Base-by-base conservation (phyloP, 1,284 basidiomycete species). In the Gastroboletus turbinatus region DNA sequence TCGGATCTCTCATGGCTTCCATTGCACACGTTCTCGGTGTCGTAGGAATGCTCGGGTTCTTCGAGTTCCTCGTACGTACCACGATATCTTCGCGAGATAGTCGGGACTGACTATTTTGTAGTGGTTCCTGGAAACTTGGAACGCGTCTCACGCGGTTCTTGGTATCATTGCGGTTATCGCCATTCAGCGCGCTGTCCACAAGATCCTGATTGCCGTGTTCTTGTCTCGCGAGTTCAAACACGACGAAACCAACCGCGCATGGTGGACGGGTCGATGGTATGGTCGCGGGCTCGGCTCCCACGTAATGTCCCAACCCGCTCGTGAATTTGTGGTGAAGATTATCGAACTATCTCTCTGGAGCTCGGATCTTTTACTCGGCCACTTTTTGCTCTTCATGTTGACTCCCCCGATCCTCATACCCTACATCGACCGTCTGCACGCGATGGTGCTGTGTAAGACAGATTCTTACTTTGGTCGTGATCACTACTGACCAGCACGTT, bases 241-340 rank as follows among this genome's bases (percentile, higher is more conserved):
- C 68, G 95, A 98, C 71, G 94, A 97, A 78, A 95, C 93, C 21
- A 98, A 97, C 76, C 82, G 94, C 33, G 94, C 94, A 10, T 98
- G 94, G 94, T 98, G 95, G 95, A 96, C 94, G 40, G 94, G 95
- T 68, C 85, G 92, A 63, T 97, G 94, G 94, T 96, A 95, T 72
- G 94, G 94, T 53, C 88, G 94, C 49, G 94, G 93, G 5, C 81
- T 97, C 33, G 95, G 95, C 40, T 69, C 84, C 4, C 88, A 94
- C 72, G 92, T 87, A 43, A 89, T 95, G 82, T 94, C 92, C 19
- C 95, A 92, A 71, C 90, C 90, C 16, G 87, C 85, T 13, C 90
- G 95, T 73, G 92, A 96, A 81, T 96, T 86, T 66, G 74, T 93
- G 60, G 91, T 93, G 74, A 94, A 94, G 81, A 86, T 88, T 61